Percentiles rank a stretch among this genome's conserved stretches.
Conservation (phyloP, 768 basidiomycete species). For the Trametes punicea region DNA sequence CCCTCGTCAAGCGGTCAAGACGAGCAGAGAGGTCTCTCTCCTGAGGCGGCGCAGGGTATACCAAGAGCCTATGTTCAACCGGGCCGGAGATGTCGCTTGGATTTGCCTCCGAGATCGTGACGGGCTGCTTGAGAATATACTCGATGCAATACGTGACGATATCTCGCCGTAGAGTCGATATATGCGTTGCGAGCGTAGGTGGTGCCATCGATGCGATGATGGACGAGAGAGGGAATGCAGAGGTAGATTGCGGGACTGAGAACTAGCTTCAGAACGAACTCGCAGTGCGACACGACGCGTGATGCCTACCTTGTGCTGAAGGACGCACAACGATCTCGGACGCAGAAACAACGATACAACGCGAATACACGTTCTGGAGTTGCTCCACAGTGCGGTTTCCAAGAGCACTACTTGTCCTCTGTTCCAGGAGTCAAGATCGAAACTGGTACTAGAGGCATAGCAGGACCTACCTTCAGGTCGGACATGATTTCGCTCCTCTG, state of each 20-base stretch:
- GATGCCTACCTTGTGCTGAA: conserved; percentile 43
- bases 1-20: conserved; percentile 51
- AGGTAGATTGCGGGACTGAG: conserved; percentile 57
- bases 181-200: conserved; percentile 49
- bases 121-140: conserved; percentile 50
- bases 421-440: not conserved
- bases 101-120: conserved; percentile 37
- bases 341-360: conserved; percentile 51
- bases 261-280: not conserved
- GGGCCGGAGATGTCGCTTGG: conserved; percentile 33
- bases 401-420: conserved; percentile 54
- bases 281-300: not conserved
- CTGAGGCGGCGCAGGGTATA: conserved; percentile 44
- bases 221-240: conserved; percentile 45
- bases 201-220: conserved; percentile 59
- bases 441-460: not conserved
- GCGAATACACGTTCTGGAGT: conserved; percentile 62
- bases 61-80: conserved; percentile 45
- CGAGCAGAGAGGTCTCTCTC: conserved; percentile 36
- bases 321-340: conserved; percentile 48
- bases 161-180: conserved; percentile 65
- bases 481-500: conserved; percentile 46
- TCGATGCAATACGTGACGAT: conserved; percentile 58
- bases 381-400: conserved; percentile 63
- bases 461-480: conserved; percentile 54